phyloP scores from a whole-genome alignment of 163 green algal species.

The Chlorella variabilis region DNA sequence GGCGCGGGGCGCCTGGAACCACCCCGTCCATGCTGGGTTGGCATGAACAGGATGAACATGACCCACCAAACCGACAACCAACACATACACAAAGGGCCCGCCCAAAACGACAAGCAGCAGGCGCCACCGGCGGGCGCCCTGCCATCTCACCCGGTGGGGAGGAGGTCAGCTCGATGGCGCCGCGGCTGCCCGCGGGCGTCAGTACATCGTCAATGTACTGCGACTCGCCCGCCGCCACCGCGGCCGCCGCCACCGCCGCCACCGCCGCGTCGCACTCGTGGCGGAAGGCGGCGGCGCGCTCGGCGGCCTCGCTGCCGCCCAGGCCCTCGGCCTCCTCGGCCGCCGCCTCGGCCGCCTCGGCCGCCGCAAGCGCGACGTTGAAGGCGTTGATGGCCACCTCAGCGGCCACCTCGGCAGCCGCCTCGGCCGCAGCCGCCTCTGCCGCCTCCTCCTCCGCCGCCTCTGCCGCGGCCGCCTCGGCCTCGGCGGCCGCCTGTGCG shows the following conservation, averaged over 20 bases:
- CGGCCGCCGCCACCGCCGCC: conserved; percentile 8
- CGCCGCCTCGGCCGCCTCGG: not conserved
- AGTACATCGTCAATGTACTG: not conserved
- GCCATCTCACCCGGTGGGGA: not conserved
- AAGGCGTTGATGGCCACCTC: not conserved
- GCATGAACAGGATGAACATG: no score
- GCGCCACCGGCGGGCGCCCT: no score
- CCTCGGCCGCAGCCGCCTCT: not conserved
- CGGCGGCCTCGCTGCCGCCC: not conserved
- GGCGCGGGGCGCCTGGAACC: no score
- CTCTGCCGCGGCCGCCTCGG: not conserved
- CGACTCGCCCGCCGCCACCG: not conserved
- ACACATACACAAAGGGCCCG: no score
- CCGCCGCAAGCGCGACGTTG: not conserved
- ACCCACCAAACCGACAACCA: no score
- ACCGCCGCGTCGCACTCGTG: conserved; percentile 5
- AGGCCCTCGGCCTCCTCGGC: conserved; percentile 4
- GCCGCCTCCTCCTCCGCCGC: not conserved
- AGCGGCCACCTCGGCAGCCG: not conserved
- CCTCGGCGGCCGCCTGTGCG: not conserved
- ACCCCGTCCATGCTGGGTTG: no score
- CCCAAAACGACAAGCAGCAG: no score
- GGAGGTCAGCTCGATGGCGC: not conserved
- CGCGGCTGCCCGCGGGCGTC: not conserved
- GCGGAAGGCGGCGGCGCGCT: conserved; percentile 19